phyloP scores from a whole-genome alignment of 805 yeast genomes.

The Barnettozyma populi region DNA sequence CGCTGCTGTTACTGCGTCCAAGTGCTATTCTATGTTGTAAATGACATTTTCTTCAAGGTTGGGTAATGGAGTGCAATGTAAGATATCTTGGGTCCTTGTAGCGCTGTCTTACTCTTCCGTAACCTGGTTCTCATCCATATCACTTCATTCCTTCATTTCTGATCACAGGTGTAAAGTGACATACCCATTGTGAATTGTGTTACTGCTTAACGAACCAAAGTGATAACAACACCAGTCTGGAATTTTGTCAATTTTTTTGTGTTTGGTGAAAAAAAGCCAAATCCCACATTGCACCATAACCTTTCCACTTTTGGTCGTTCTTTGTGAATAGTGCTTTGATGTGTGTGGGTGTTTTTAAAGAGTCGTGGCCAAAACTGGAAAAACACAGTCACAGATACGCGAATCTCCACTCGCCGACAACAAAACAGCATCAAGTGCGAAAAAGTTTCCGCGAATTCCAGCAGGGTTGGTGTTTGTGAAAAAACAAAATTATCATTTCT shows the following conservation, averaged over 20 bases:
- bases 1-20: not conserved
- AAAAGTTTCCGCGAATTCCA: conserved; percentile 1
- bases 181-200: conserved; percentile 38
- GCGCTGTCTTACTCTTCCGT: not conserved
- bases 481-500: conserved; percentile 21
- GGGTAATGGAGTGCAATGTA: not conserved
- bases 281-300: conserved; percentile 4
- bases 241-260: conserved; percentile 9
- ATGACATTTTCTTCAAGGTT: not conserved
- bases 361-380: not conserved
- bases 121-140: not conserved
- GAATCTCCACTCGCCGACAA: not conserved
- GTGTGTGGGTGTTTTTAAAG: conserved; percentile 4
- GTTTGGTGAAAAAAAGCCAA: conserved; percentile 12
- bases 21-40: not conserved
- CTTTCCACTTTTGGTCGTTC: not conserved
- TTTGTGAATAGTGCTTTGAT: not conserved
- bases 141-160: not conserved
- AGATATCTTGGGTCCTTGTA: not conserved
- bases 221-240: conserved; percentile 1
- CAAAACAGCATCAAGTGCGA: not conserved
- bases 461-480: conserved; percentile 8
- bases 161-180: conserved; percentile 14
- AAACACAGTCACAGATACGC: conserved; percentile 6
- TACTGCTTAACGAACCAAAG: conserved; percentile 6